Percentiles rank a stretch among this genome's conserved stretches.
phyloP scores from a whole-genome alignment of 2,329 filamentous ascomycete species.

The Cladobotryum mycophilum region DNA sequence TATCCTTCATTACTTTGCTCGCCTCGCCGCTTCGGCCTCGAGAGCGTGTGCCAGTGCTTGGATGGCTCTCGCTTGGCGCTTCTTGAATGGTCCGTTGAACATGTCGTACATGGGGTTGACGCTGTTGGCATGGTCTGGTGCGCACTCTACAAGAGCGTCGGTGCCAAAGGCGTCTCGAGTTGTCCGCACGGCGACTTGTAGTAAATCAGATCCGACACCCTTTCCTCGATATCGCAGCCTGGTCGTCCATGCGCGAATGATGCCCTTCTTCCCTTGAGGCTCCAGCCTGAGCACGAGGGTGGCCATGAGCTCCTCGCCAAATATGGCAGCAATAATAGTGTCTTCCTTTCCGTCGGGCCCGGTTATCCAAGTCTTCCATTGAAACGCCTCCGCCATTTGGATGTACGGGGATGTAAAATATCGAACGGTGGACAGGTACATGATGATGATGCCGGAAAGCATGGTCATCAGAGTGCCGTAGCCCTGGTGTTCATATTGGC shows the following conservation, averaged over 20 bases:
- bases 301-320: conserved; percentile 63
- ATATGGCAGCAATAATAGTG: conserved; percentile 55
- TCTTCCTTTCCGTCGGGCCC: conserved; percentile 37
- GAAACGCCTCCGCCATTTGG: conserved; percentile 53
- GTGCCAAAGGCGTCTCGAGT: conserved; percentile 58
- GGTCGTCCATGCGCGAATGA: conserved; percentile 78
- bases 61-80: conserved; percentile 47
- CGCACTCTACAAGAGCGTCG: conserved; percentile 59
- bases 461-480: conserved; percentile 48
- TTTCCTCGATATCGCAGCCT: conserved; percentile 60
- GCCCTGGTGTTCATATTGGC: conserved; percentile 27
- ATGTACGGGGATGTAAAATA: conserved; percentile 58
- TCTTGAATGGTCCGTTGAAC: conserved; percentile 54
- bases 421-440: conserved; percentile 55
- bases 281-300: conserved; percentile 61
- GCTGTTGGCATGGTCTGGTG: conserved; percentile 69
- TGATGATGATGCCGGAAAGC: conserved; percentile 54
- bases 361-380: conserved; percentile 53
- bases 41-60: conserved; percentile 34
- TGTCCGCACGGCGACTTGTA: conserved; percentile 63
- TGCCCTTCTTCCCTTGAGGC: conserved; percentile 35
- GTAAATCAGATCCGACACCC: conserved; percentile 64
- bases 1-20: neutral
- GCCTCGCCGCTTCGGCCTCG: neutral
- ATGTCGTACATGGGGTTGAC: conserved; percentile 48